phyloP scores from a whole-genome alignment of 164 flowering plant genomes.

The Malania oleifera region DNA sequence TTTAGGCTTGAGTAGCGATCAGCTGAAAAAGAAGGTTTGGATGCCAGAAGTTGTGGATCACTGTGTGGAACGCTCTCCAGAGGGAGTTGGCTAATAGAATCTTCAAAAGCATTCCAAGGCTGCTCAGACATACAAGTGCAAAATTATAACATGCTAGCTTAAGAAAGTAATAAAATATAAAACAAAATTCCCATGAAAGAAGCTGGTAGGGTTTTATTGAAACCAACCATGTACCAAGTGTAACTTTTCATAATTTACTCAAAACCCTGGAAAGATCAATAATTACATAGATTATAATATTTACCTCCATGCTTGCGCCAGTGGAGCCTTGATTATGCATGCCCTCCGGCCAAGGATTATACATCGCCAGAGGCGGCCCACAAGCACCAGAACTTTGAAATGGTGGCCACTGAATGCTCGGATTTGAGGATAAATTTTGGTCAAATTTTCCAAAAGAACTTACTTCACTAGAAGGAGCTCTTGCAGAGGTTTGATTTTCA shows the following conservation, averaged over 20 bases:
- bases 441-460: conserved; percentile 23
- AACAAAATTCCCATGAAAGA: not conserved
- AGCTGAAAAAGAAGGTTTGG: conserved; percentile 19
- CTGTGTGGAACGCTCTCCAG: conserved; percentile 17
- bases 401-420: conserved; percentile 36
- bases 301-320: conserved; percentile 37
- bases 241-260: not conserved
- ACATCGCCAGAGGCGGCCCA: conserved; percentile 23
- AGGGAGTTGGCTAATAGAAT: conserved; percentile 24
- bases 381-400: conserved; percentile 24
- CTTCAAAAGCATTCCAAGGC: conserved; percentile 79
- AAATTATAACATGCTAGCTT: not conserved
- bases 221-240: conserved; percentile 5
- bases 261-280: not conserved
- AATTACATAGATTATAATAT: not conserved
- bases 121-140: conserved; percentile 17
- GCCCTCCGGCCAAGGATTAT: conserved; percentile 37
- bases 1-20: conserved; percentile 26
- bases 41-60: conserved; percentile 24
- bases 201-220: not conserved
- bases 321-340: conserved; percentile 24
- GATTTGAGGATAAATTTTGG: conserved; percentile 22
- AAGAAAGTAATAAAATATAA: not conserved
- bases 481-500: conserved; percentile 17
- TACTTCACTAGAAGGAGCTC: conserved; percentile 22